Base-by-base conservation (phyloP, 1,284 basidiomycete species). In the Athelia sp. region DNA sequence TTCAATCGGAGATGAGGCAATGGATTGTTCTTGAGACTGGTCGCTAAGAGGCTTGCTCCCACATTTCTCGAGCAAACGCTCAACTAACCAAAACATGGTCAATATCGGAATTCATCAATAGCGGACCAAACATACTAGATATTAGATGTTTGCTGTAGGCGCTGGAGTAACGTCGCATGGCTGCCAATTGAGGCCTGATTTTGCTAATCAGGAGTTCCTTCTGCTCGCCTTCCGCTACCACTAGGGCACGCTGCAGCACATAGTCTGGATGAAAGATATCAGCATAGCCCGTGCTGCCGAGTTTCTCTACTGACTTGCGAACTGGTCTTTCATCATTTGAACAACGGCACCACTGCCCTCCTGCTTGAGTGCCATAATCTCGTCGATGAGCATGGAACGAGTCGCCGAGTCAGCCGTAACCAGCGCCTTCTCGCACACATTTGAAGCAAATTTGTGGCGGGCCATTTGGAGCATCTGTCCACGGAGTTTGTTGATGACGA, bases 391-490 rank as follows among this genome's bases (percentile, higher is more conserved):
- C 29, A 71, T 65, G 18, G 76, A 77, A 48, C 88, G 81, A 52
- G 78, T 84, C 18, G 84, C 80, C 0, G 74, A 47, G 49, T 81
- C 78, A 0, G 88, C 81, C 19, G 76, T 84, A 19, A 85, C 66
- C 43, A 98, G 76, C 1, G 93, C 93, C 67, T 94, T 93, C 71
- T 99, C 97, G 63, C 93, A 90, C 17, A 99, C 97, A 61, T 99
- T 99, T 4, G 91, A 95, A 1, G 96, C 94, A 62, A 96, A 98
- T 67, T 98, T 98, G 72, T 98, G 95, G 44, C 85, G 81, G 1
- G 90, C 80, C 76, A 94, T 82, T 53, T 76, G 72, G 29, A 94
- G 66, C 62, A 99, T 80, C 58, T 89, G 83, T 2, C 92, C 90
- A 19, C 81, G 82, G 51, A 98, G 78, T 59, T 83, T 82, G 10